These are phyloP conservation scores for Zygoascus hellenicus DNA, from an alignment of 1,139 yeast genomes.

Conservation along the genomic window DNA sequence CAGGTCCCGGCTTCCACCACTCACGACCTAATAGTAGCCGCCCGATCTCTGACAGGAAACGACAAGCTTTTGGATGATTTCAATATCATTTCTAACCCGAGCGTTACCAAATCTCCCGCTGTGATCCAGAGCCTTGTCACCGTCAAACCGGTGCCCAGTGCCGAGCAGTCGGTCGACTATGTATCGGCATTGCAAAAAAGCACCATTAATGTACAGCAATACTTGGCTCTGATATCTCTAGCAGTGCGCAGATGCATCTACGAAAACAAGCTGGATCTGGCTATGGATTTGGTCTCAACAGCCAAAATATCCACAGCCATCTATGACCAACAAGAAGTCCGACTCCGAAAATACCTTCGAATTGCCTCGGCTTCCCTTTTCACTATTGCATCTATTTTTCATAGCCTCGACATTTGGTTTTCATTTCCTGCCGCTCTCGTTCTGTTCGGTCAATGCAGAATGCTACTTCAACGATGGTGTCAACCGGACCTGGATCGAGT, in stretches of 20 bases:
- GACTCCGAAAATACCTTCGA: not conserved
- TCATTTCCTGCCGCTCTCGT: conserved; percentile 4
- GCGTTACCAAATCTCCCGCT: not conserved
- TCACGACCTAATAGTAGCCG: conserved; percentile 6
- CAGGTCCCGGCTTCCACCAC: conserved; percentile 4
- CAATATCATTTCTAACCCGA: conserved; percentile 1
- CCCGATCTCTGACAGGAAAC: not conserved
- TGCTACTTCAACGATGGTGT: not conserved
- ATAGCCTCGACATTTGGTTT: conserved; percentile 5
- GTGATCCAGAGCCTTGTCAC: conserved; percentile 4
- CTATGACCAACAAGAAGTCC: not conserved
- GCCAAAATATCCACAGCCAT: not conserved
- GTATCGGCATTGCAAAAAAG: not conserved
- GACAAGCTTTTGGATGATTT: not conserved
- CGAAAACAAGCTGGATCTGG: conserved; percentile 3
- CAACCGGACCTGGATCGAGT: conserved; percentile 9
- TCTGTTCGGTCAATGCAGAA: conserved; percentile 7
- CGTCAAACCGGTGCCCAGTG: conserved; percentile 3
- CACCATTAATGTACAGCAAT: not conserved
- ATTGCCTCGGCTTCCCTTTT: not conserved
- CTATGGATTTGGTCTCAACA: conserved; percentile 9
- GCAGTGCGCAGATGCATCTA: conserved; percentile 6
- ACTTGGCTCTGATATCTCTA: not conserved
- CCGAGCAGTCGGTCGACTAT: conserved; percentile 5
- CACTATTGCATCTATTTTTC: not conserved